Conservation (phyloP, 306 rosid genomes). For the Carpinus viminea region DNA sequence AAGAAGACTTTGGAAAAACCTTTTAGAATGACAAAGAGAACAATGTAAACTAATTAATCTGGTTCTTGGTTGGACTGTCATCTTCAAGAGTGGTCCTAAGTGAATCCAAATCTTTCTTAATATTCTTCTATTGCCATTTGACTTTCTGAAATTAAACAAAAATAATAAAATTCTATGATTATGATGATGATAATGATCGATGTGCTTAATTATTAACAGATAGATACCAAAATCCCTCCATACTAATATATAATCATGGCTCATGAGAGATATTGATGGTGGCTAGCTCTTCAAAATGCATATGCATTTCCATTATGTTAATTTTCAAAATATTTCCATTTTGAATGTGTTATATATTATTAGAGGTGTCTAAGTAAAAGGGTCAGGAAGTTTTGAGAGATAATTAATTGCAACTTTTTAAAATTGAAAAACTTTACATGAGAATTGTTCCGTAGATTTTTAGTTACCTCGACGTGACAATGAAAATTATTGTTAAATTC, state of each 20-base stretch:
- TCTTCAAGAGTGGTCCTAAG: conserved; percentile 18
- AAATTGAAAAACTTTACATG: too few species aligned
- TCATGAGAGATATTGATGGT: background rate
- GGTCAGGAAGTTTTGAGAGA: too few species aligned
- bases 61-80: conserved; percentile 21
- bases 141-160: background rate
- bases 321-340: background rate
- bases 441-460: too few species aligned
- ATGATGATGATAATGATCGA: background rate
- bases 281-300: background rate
- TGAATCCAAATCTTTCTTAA: conserved; percentile 30
- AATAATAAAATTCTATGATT: background rate
- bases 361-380: too few species aligned
- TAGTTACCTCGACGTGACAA: too few species aligned
- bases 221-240: background rate
- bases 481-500: too few species aligned
- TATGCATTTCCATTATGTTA: background rate
- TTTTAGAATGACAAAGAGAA: conserved; percentile 9
- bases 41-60: background rate
- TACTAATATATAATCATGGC: too few species aligned
- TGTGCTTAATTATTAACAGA: background rate
- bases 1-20: conserved; percentile 7
- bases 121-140: conserved; percentile 21
- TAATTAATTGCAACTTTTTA: too few species aligned
- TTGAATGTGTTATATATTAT: background rate